Conservation (phyloP, 2,329 filamentous ascomycete species). For the Cytospora piceicola region DNA sequence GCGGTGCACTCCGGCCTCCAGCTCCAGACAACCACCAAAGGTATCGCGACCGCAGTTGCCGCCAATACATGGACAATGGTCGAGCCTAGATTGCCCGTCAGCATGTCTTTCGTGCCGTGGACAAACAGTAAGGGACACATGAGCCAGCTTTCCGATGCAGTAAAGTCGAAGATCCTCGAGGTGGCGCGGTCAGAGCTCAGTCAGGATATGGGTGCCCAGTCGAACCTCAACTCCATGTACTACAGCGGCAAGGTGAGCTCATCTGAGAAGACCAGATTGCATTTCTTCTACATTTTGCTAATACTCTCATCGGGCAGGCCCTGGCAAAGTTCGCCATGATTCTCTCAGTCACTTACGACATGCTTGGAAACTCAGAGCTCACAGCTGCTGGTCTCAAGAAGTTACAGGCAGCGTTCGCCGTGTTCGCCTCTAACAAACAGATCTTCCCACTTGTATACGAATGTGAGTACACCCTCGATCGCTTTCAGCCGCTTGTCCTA, state of each 20-base stretch:
- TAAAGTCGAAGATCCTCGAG: slow-evolving; percentile 61
- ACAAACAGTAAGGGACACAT: slow-evolving; percentile 55
- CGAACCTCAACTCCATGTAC: slow-evolving; percentile 85
- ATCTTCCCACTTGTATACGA: slow-evolving; percentile 69
- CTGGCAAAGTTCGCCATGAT: slow-evolving; percentile 77
- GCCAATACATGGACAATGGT: slow-evolving; percentile 77
- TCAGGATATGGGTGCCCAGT: slow-evolving; percentile 74
- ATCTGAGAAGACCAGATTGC: neutral
- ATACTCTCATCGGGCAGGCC: slow-evolving; percentile 47
- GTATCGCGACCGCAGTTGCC: slow-evolving; percentile 71
- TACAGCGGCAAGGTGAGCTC: slow-evolving; percentile 78
- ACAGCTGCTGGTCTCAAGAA: slow-evolving; percentile 61
- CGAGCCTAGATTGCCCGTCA: slow-evolving; percentile 71
- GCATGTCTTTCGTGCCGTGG: slow-evolving; percentile 83
- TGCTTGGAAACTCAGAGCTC: slow-evolving; percentile 62
- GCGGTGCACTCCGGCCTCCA: slow-evolving; percentile 57
- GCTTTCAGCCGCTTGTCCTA: neutral
- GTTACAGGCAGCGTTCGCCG: slow-evolving; percentile 68
- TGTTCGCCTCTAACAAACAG: slow-evolving; percentile 70
- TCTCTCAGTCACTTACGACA: slow-evolving; percentile 65
- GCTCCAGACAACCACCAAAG: slow-evolving; percentile 84
- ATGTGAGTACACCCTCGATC: slow-evolving; percentile 44
- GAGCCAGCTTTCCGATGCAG: slow-evolving; percentile 53
- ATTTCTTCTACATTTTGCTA: neutral
- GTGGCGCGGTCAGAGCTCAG: slow-evolving; percentile 73